Evolutionary conservation across 345 rosid species (phyloP).

Genomic region (Streptanthus diversifolius): DNA sequence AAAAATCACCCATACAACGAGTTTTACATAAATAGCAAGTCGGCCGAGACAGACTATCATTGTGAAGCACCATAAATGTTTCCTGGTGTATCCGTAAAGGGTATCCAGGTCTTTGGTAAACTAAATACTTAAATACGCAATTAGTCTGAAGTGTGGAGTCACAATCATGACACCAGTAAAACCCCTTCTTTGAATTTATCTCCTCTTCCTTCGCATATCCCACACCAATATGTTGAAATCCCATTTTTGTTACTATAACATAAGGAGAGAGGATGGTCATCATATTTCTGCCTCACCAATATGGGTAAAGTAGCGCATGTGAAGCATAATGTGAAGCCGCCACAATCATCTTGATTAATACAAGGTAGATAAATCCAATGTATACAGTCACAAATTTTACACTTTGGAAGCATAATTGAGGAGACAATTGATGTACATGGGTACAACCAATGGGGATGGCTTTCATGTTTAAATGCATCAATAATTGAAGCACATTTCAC

Average conservation of each 20-base stretch:
- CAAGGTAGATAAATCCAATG: not conserved
- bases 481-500: not conserved
- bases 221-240: not conserved
- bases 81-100: not conserved
- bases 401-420: too few species aligned
- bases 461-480: not conserved
- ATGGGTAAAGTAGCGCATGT: conserved; percentile 8
- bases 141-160: not conserved
- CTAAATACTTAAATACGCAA: not conserved
- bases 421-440: accelerated
- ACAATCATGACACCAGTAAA: not conserved
- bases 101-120: not conserved
- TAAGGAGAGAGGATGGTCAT: conserved; percentile 21
- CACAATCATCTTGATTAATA: not conserved
- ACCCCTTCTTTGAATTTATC: not conserved
- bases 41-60: not conserved
- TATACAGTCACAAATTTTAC: not conserved
- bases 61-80: not conserved
- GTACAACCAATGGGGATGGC: not conserved
- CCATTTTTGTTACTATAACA: not conserved
- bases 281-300: not conserved
- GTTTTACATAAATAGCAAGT: not conserved
- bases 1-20: not conserved
- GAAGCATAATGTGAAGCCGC: not conserved
- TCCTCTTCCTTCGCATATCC: conserved; percentile 8